Evolutionary conservation across 1,284 basidiomycete species (phyloP), one percentile per base, ranked within the genome.

Genomic region (Tilletia indica): DNA sequence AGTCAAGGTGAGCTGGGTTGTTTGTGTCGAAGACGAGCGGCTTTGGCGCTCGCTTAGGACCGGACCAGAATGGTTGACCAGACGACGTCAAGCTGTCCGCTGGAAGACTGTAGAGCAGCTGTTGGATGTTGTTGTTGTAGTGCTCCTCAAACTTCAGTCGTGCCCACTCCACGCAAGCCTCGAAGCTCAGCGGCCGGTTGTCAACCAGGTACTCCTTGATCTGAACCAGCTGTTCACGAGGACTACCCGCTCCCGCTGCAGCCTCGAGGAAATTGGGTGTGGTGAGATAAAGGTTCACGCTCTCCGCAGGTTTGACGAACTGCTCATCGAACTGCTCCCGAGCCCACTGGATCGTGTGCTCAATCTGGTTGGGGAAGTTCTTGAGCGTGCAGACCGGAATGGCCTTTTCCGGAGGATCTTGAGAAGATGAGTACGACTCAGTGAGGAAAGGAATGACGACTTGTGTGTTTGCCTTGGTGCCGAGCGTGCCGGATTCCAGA

Each of bases 401-500:
- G 83, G 96, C 93, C 87, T 98, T 99, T 87, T 99, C 97, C 21
- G 97, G 97, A 61, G 97, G 97, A 85, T 99, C 97, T 86, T 99
- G 97, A 25, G 96, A 98, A 4, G 95, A 97, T 31, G 93, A 92
- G 85, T 99, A 99, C 16, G 94, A 97, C 86, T 99, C 97, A 48
- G 97, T 98, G 68, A 99, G 82, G 85, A 97, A 90, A 25, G 97
- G 97, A 66, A 98, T 89, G 73, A 99, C 89, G 74, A 99, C 95
- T 86, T 99, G 97, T 5, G 92, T 91, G 86, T 99, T 99, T 74
- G 94, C 97, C 87, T 99, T 98, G 61, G 97, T 99, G 72, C 97
- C 97, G 71, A 99, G 89, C 36, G 97, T 99, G 38, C 97, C 97
- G 14, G 96, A 98, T 83, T 99, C 97, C 67, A 99, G 89, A 31